Base-by-base conservation (phyloP, 2,329 filamentous ascomycete genomes). In the Sclerotinia trifoliorum region DNA sequence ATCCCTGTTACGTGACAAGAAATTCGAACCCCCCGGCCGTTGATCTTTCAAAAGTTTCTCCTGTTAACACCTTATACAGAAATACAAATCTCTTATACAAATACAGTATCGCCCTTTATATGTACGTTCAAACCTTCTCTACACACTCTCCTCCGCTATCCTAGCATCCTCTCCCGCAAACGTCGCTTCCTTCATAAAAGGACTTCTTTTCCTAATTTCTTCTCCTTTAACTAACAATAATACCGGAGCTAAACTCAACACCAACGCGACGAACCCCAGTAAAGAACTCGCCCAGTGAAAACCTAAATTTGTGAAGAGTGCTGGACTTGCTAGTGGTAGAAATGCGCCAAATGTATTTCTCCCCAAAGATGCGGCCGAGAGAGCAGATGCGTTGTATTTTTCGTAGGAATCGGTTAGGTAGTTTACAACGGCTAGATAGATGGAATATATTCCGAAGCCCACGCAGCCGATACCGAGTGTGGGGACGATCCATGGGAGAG, bases 171-270 rank as follows among this genome's bases (percentile, higher is more conserved):
- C n/a, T 17, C 35, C 52, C 26, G 29, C 48, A 64, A 64, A 64
- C 15, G 46, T 64, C 19, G 65, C 64, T 61, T 78, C 74, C 55
- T 72, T 73, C 77, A 80, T 80, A 67, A 80, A 80, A 0, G 77
- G 78, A 70, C 79, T 80, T 42, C 69, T 75, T 46, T 72, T 73
- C 65, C 80, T 75, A 65, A 84, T 81, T 4, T 72, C 74, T 26
- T 75, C 77, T 0, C 82, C 82, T 72, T 80, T 80, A 8, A 76
- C 72, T 46, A 82, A 74, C 67, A 83, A 66, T 0, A 81, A 72
- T 0, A 80, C 80, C 2, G 81, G 61, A n/a, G 48, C 61, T 24
- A 64, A 39, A 52, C 61, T 54, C 17, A 64, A 57, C 24, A 44
- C 17, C 6, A 65, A 48, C 44, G 52, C 51, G 24, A 65, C 49